Evolutionary conservation across 2,329 filamentous ascomycete genomes (phyloP), one percentile per base, ranked within the genome.

Genomic region (Lecanicillium sp.): DNA sequence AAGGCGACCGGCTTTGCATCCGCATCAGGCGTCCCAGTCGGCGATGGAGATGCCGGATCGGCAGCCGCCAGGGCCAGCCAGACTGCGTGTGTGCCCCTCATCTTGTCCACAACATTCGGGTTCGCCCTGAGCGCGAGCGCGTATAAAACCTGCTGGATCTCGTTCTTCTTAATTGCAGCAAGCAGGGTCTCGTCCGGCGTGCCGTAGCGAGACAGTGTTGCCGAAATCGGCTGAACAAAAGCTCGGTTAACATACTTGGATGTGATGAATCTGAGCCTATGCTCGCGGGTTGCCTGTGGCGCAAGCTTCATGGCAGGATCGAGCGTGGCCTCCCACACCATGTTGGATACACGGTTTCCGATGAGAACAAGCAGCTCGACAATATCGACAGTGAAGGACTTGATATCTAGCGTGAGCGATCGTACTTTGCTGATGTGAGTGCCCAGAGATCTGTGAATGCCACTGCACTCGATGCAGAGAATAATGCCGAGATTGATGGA

Each of bases 361-460:
- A 98, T 83, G 50, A 91, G 83, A 50, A 96, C 74, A 35, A 98
- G 77, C 40, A 98, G 78, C 62, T 98, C 94, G 64, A 98, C 86
- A 63, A 97, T 95, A 72, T 98, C 94, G 58, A 87, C 85, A 3
- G 93, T 97, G 65, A 98, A 98, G 0, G 90, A 96, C 46, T 87
- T 90, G 56, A 94, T 94, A 62, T 98, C 93, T 35, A 98, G 77
- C 0, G 93, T 98, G 35, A 98, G 77, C 11, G 93, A 97, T 46
- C 93, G 86, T 33, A 98, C 83, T 70, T 98, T 98, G 66, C 90
- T 95, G 61, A 98, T 96, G 65, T 98, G 93, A 2, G 93, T 98
- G 11, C 93, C 93, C 3, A 98, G 77, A 1, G 91, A 97, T 35
- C 93, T 83, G 67, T 98, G 93, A 52, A 98, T 96, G 54, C 93